Evolutionary conservation across 2,329 filamentous ascomycete genomes (phyloP).

Genomic region (Aspergillus tubingensis): DNA sequence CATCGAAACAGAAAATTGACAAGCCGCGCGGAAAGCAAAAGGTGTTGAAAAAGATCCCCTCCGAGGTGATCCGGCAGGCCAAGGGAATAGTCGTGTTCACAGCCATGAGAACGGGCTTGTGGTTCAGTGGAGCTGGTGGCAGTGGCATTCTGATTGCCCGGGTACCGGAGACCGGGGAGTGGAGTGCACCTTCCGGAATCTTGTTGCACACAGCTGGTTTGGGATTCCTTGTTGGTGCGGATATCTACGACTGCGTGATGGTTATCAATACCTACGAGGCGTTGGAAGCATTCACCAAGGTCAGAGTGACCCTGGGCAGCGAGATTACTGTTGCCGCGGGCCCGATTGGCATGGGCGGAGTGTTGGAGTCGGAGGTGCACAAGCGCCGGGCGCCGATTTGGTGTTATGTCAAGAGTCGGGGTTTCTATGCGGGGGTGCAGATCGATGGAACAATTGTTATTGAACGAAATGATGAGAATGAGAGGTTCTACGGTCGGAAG

Average conservation of each 20-base stretch:
- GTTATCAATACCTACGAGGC: constrained; percentile 86
- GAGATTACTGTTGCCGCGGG: constrained; percentile 76
- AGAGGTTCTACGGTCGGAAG: constrained; percentile 71
- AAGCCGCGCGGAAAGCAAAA: constrained; percentile 61
- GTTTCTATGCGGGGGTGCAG: constrained; percentile 82
- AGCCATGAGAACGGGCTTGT: constrained; percentile 87
- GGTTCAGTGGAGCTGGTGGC: constrained; percentile 89
- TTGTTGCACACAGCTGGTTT: constrained; percentile 83
- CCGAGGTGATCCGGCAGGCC: constrained; percentile 80
- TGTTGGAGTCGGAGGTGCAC: constrained; percentile 68
- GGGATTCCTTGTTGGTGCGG: constrained; percentile 84
- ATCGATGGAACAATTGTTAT: constrained; percentile 84
- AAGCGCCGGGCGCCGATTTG: constrained; percentile 70
- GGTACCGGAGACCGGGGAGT: constrained; percentile 74
- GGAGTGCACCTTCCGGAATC: constrained; percentile 88
- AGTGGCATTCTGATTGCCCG: constrained; percentile 84
- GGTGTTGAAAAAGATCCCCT: constrained; percentile 78
- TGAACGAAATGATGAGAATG: constrained; percentile 80
- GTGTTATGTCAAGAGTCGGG: constrained; percentile 85
- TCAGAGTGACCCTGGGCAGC: constrained; percentile 75
- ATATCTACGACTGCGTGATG: constrained; percentile 94
- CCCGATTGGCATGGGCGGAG: constrained; percentile 72
- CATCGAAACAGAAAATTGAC: constrained; percentile 44
- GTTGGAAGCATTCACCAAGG: constrained; percentile 76
- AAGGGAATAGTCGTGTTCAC: constrained; percentile 91